These are phyloP conservation scores for Cucurbitaria berberidis DNA, from an alignment of 2,329 filamentous ascomycete species.

Conservation along the genomic window DNA sequence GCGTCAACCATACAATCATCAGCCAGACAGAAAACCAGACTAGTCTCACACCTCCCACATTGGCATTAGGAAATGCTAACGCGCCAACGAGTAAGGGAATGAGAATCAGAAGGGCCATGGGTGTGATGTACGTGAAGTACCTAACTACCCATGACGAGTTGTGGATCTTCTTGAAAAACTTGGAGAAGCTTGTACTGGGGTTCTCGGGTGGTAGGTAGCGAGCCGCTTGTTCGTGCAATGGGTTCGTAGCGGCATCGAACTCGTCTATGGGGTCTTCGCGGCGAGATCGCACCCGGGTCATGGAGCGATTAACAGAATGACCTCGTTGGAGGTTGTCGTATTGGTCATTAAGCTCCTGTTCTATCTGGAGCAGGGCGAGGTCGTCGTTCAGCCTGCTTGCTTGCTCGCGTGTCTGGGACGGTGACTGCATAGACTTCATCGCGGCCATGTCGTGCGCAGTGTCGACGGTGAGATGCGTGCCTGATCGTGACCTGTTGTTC, in stretches of 20 bases:
- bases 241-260: constrained; percentile 71
- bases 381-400: constrained; percentile 69
- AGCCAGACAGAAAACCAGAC: constrained; percentile 97
- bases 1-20: constrained; percentile 87
- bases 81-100: constrained; percentile 72
- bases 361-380: constrained; percentile 67
- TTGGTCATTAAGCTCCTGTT: constrained; percentile 61
- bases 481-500: constrained; percentile 33
- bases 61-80: constrained; percentile 63
- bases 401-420: constrained; percentile 65
- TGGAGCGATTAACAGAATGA: constrained; percentile 50
- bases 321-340: constrained; percentile 46
- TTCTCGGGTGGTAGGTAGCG: constrained; percentile 69
- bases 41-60: constrained; percentile 75
- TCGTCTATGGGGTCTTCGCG: constrained; percentile 67
- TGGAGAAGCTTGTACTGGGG: constrained; percentile 66
- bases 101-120: constrained; percentile 67
- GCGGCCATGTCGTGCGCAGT: constrained; percentile 48
- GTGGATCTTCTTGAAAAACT: constrained; percentile 69
- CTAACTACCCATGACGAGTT: constrained; percentile 70
- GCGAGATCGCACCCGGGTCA: constrained; percentile 60
- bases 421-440: constrained; percentile 52
- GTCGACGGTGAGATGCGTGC: constrained; percentile 57
- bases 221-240: constrained; percentile 69
- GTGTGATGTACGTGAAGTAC: constrained; percentile 74